Conservation (phyloP, 176 grass and related monocot species). For the Eleusine indica region DNA sequence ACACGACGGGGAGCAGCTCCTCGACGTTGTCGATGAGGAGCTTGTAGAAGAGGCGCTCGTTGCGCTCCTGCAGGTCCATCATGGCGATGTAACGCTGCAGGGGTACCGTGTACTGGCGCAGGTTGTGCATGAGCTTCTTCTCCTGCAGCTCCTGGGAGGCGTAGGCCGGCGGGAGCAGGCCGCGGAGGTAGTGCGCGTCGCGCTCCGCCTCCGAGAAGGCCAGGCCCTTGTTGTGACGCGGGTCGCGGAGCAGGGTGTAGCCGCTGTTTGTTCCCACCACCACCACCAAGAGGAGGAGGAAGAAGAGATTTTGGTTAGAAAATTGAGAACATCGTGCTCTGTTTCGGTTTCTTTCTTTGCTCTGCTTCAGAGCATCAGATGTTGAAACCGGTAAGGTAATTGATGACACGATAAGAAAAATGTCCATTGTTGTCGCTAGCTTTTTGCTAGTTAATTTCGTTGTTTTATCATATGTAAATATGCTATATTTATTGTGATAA, state of each 20-base stretch:
- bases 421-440: neutral
- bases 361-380: neutral
- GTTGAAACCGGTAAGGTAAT: too few species aligned
- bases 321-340: neutral
- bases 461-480: too few species aligned
- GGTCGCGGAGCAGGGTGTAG: conserved; percentile 68
- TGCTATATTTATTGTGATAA: too few species aligned
- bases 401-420: neutral
- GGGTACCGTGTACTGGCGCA: conserved; percentile 77
- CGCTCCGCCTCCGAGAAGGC: conserved; percentile 87
- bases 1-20: conserved; percentile 92
- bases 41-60: conserved; percentile 96
- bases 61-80: conserved; percentile 97
- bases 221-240: conserved; percentile 86
- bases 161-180: conserved; percentile 71
- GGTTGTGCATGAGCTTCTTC: conserved; percentile 85
- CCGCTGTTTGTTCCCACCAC: conserved; percentile 37
- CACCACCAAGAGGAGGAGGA: too few species aligned
- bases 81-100: conserved; percentile 92
- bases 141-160: conserved; percentile 86
- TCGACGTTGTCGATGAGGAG: conserved; percentile 95
- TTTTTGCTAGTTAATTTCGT: too few species aligned
- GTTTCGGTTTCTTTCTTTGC: neutral
- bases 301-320: neutral
- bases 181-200: conserved; percentile 94